Percentiles rank a stretch among this genome's conserved stretches.
Conservation (phyloP, 2,329 filamentous ascomycete genomes). For the Fusarium incarnatum region DNA sequence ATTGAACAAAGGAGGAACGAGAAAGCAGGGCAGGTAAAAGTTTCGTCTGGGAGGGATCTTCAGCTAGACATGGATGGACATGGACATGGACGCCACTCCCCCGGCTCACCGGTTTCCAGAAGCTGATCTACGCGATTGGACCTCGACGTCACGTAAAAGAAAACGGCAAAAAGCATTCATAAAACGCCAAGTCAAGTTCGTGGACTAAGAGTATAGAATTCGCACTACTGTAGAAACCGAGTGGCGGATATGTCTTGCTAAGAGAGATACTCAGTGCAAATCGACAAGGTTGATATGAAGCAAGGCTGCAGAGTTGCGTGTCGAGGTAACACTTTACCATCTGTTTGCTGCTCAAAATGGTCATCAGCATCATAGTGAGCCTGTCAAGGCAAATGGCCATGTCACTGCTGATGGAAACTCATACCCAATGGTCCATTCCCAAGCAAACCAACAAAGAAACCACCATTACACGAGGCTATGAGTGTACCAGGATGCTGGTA, state of each 20-base stretch:
- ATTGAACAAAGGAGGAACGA: not conserved
- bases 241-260: constrained; percentile 6
- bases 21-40: not conserved
- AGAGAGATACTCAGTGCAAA: constrained; percentile 1
- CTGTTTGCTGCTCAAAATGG: not conserved
- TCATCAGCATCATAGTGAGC: not conserved
- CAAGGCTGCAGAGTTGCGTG: constrained; percentile 4
- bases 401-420: not conserved
- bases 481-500: constrained; percentile 8
- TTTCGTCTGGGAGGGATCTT: constrained; percentile 1
- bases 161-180: not conserved
- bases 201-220: constrained; percentile 1
- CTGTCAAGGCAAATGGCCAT: constrained; percentile 1
- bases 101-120: constrained; percentile 34
- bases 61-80: not conserved
- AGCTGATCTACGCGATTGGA: constrained; percentile 26
- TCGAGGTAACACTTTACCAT: not conserved
- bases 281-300: constrained; percentile 8
- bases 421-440: constrained; percentile 6
- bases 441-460: not conserved
- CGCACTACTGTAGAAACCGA: not conserved
- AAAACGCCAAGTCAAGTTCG: not conserved
- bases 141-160: not conserved
- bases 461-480: not conserved
- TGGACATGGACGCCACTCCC: constrained; percentile 16